Evolutionary conservation across 208 protist species (phyloP), one percentile per base, ranked within the genome.

Genomic region (Wallacemonas sp.): DNA sequence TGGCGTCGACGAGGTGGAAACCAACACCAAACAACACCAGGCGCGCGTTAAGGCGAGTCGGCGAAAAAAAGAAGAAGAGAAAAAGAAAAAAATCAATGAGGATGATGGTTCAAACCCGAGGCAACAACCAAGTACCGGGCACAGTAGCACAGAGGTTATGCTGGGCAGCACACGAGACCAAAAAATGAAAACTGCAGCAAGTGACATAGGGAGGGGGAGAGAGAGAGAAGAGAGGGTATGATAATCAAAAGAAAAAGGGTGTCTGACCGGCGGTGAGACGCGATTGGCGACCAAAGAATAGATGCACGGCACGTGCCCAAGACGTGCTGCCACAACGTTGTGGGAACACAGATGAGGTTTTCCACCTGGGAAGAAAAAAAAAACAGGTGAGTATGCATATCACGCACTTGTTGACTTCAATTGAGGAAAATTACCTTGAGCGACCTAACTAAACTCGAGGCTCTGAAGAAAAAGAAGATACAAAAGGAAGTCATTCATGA

Each of bases 71-170:
- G 1, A 12, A 1, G 1, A 25, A 67, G 38, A 61, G 45, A 50
- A 61, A 71, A 28, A 62, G 45, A 18, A 63, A 12, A 48, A 55
- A 32, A 55, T 11, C 14, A 22, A 55, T 31, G 26, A 31, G 25
- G 12, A 0, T 22, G 7, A 31, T 25, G 42, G 42, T 22, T 16
- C 12, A 12, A 39, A 39, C 36, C 8, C 36, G 8, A 39, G 36
- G 36, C 36, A 39, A 12, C 4, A 39, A 39, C n/a, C n/a, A n/a
- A n/a, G n/a, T n/a, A n/a, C n/a, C n/a, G n/a, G n/a, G n/a, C n/a
- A n/a, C n/a, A n/a, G n/a, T n/a, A n/a, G n/a, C n/a, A n/a, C n/a
- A n/a, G n/a, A n/a, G n/a, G n/a, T n/a, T n/a, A n/a, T n/a, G n/a
- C n/a, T n/a, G n/a, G n/a, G n/a, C n/a, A n/a, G n/a, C n/a, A n/a